phyloP scores from a whole-genome alignment of 768 basidiomycete genomes.

The Dictyophora rubrovolvata region DNA sequence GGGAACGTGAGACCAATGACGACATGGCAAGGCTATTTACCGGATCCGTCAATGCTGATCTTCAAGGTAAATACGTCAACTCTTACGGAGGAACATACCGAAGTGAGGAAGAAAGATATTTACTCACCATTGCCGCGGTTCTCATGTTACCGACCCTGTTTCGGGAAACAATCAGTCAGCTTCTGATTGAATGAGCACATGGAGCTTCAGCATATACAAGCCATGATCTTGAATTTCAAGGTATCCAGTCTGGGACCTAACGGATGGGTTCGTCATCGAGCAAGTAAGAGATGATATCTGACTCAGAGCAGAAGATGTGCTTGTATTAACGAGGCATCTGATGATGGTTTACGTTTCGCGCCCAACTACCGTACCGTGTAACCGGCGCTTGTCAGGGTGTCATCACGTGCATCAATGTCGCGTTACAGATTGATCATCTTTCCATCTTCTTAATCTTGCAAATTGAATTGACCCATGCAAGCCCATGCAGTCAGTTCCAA shows the following conservation, averaged over 20 bases:
- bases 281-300: neutral
- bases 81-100: neutral
- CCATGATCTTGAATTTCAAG: conserved; percentile 71
- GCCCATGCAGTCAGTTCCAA: no score
- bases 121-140: conserved; percentile 58
- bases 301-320: neutral
- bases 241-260: conserved; percentile 45
- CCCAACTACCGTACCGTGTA: no score
- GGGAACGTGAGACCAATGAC: neutral
- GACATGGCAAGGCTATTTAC: conserved; percentile 25
- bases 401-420: no score
- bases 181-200: neutral
- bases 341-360: neutral
- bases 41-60: conserved; percentile 74
- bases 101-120: conserved; percentile 12
- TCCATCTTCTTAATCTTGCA: no score
- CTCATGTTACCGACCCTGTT: conserved; percentile 73
- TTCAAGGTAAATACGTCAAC: conserved; percentile 14
- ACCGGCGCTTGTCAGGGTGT: no score
- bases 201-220: conserved; percentile 36
- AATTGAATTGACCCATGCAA: no score
- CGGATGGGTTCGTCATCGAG: neutral
- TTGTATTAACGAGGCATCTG: neutral
- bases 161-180: conserved; percentile 4
- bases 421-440: no score